Evolutionary conservation across 192 early-diverging fungal genomes (phyloP), one percentile per base, ranked within the genome.

Genomic region (Backusella tuberculispora): DNA sequence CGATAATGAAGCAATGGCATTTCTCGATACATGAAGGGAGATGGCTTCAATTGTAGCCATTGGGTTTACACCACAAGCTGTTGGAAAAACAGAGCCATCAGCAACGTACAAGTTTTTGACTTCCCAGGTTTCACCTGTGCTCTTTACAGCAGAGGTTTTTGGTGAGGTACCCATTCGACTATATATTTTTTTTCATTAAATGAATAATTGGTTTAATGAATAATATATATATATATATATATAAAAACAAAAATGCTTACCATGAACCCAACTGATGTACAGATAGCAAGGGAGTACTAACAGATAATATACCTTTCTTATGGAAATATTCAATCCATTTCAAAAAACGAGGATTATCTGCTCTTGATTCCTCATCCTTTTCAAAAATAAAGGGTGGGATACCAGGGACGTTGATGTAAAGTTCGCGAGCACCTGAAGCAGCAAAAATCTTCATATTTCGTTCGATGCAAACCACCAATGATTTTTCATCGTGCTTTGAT

Each of bases 181-280:
- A 83, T 69, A 42, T 17, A 60, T 26, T 46, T 45, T 65, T 43
- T 43, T 43, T 43, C 42, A 26, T 45, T 15, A 21, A 68, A 44
- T 10, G 2, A 69, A 46, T 26, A 69, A 44, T 46, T 46, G 46
- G 17, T 53, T 53, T 21, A 15, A 66, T n/a, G 17, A 40, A 15
- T 21, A 42, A 40, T 21, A 21, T n/a, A 0, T 8, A 21, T 66
- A 4, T 7, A 13, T 19, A 41, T 19, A 5, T 4, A 2, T 19
- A 72, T 21, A 40, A 3, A 41, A 13, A 8, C 38, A 17, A 21
- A 21, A 41, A 19, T n/a, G 76, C 81, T 29, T 87, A 88, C 85
- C 84, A 86, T 19, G 88, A 77, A 63, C 88, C 85, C 84, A 90
- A 88, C 72, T 93, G 93, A 86, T 95, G 91, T 5, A 88, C 88